Evolutionary conservation across 768 basidiomycete genomes (phyloP).

Genomic region (Lactarius hatsudake): DNA sequence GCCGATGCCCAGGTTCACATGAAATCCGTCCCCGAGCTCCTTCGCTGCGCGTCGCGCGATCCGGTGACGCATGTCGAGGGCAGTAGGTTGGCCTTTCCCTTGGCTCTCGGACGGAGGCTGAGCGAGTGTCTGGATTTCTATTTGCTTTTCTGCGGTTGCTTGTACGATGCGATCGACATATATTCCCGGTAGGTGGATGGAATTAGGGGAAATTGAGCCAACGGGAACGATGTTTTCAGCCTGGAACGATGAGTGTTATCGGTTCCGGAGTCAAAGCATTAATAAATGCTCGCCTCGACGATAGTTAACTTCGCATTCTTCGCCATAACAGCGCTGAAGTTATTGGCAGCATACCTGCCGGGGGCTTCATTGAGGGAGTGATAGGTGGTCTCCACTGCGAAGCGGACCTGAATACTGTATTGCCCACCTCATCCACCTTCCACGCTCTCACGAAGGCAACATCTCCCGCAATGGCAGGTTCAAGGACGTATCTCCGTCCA

Average conservation of each 20-base stretch:
- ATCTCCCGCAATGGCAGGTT: conserved; percentile 75
- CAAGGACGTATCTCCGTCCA: conserved; percentile 79
- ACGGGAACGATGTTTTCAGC: conserved; percentile 87
- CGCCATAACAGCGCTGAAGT: conserved; percentile 86
- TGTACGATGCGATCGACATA: conserved; percentile 88
- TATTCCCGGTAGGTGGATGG: conserved; percentile 79
- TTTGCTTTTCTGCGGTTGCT: conserved; percentile 70
- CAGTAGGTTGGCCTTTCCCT: conserved; percentile 47
- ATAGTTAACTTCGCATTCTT: conserved; percentile 87
- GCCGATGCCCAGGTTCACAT: conserved; percentile 87
- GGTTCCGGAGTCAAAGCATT: not conserved
- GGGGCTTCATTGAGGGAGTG: not conserved
- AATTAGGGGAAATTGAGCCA: conserved; percentile 76
- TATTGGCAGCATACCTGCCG: conserved; percentile 77
- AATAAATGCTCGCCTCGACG: conserved; percentile 57
- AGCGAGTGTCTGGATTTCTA: conserved; percentile 74
- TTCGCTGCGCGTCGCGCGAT: conserved; percentile 87
- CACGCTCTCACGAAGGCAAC: conserved; percentile 86
- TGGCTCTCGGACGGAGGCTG: conserved; percentile 41
- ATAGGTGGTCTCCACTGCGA: not conserved
- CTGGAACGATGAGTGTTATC: conserved; percentile 37
- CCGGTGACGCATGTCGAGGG: conserved; percentile 57
- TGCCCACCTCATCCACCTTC: conserved; percentile 91
- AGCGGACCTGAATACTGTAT: conserved; percentile 81
- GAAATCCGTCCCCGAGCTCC: conserved; percentile 84